Evolutionary conservation across 352 stramenopile species (phyloP), one percentile per base, ranked within the genome.

Genomic region (Globisporangium parvum): DNA sequence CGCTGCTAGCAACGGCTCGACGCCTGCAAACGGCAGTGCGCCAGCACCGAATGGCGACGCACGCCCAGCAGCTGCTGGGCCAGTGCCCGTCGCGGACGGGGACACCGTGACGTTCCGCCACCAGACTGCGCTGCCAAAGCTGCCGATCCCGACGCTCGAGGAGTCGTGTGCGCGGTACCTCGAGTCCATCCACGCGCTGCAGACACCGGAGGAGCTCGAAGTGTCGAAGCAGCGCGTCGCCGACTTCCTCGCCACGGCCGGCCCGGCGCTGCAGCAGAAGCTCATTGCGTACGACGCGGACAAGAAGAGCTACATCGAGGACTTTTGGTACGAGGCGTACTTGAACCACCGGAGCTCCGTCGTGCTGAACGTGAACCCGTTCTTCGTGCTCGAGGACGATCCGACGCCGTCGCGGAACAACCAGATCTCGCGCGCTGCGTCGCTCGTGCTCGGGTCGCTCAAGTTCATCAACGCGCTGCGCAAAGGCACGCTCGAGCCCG

Each of bases 311-410:
- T 93, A 81, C 70, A 93, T 93, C 49, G 84, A 93, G 55, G 93
- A 97, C 66, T 98, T 98, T 70, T 98, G 96, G 94, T 96, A 93
- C 63, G 96, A 98, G 57, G 82, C 89, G 33, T 98, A 98, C 67
- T 68, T 98, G 8, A 94, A 91, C 62, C 88, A 93, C 50, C 85
- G 96, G 68, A 87, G 70, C 47, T 93, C 79, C 10, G 88, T 98
- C 12, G 93, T 98, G 53, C 77, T 98, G 47, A 98, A 98, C 66
- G 80, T 98, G 21, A 98, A 98, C 69, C 93, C 95, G 31, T 98
- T 97, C 67, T 98, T 98, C 79, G 77, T 98, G 35, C 63, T 98
- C 35, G 91, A 98, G 57, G 85, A 94, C 65, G 87, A 96, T 63
- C 80, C 87, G 45, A 93, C 87, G 49, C 85, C 87, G 18, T 85